Percentiles rank a stretch among this genome's conserved stretches.
These are phyloP conservation scores for Colletotrichum sp. DNA, from an alignment of 2,329 filamentous ascomycete genomes.

Conservation along the genomic window DNA sequence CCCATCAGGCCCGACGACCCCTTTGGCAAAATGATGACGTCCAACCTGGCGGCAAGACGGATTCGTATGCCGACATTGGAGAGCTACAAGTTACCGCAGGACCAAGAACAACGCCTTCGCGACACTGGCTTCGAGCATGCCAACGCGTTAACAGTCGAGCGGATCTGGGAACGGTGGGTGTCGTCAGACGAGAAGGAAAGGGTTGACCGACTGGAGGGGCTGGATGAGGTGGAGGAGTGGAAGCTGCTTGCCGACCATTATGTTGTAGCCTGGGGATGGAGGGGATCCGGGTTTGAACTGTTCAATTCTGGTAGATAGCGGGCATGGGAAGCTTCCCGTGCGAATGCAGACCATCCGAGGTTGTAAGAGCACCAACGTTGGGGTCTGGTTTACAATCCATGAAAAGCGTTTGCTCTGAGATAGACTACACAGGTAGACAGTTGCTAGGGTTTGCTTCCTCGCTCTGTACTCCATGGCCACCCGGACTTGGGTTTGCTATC, in stretches of 20 bases:
- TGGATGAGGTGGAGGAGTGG: slow-evolving; percentile 98
- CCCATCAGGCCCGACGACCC: slow-evolving; percentile 83
- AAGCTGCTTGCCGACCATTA: slow-evolving; percentile 87
- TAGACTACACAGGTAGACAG: not conserved
- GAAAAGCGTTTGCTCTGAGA: not conserved
- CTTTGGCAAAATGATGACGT: slow-evolving; percentile 91
- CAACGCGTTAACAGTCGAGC: slow-evolving; percentile 49
- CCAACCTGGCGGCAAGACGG: slow-evolving; percentile 81
- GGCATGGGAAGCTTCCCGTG: not conserved
- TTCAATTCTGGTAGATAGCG: not conserved
- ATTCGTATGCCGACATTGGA: slow-evolving; percentile 86
- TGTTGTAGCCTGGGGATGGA: slow-evolving; percentile 87
- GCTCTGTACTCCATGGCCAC: not conserved
- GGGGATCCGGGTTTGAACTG: slow-evolving; percentile 48
- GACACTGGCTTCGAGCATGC: slow-evolving; percentile 66
- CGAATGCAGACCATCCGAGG: not conserved
- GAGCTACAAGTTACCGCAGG: slow-evolving; percentile 69
- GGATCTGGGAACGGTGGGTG: slow-evolving; percentile 82
- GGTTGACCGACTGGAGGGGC: slow-evolving; percentile 79
- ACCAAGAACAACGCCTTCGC: slow-evolving; percentile 72
- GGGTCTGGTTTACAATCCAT: not conserved
- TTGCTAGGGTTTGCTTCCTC: not conserved
- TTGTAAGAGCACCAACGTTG: not conserved
- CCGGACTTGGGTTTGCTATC: not conserved
- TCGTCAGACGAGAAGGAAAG: slow-evolving; percentile 73